These are phyloP conservation scores for Sphagnum tenellum DNA, from an alignment of 225 moss, liverwort and hornwort genomes.

Conservation along the genomic window DNA sequence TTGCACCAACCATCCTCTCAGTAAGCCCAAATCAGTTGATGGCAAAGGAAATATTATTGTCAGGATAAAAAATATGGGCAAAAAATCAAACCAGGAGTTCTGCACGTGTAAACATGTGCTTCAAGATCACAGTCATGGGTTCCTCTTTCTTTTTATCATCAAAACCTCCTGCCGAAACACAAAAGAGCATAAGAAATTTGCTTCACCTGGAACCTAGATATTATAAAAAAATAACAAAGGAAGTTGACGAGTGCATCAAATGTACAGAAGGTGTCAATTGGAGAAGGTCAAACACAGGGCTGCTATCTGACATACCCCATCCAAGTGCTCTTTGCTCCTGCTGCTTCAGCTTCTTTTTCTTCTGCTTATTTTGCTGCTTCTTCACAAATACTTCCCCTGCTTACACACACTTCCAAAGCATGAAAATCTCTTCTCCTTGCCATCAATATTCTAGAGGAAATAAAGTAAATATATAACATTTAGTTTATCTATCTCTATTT, in stretches of 20 bases:
- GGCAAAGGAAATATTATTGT: background rate
- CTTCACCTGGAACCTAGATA: no score
- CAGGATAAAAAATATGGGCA: background rate
- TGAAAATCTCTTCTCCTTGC: no score
- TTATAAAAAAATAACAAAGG: no score
- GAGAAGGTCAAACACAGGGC: background rate
- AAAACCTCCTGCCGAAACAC: constrained; percentile 68
- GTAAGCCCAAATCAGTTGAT: no score
- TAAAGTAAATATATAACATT: no score
- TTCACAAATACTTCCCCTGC: constrained; percentile 93
- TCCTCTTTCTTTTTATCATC: constrained; percentile 85
- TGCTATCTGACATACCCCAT: constrained; percentile 54
- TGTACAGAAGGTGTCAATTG: background rate
- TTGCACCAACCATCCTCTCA: no score
- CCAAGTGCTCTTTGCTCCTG: constrained; percentile 94
- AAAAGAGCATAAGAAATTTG: background rate
- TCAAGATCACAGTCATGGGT: constrained; percentile 84
- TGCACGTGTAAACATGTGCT: constrained; percentile 97
- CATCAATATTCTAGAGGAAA: no score
- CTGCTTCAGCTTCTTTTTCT: constrained; percentile 95
- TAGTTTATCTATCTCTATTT: background rate
- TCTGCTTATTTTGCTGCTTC: constrained; percentile 91
- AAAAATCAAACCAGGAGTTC: constrained; percentile 51
- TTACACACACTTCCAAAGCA: constrained; percentile 1
- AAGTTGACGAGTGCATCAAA: background rate